phyloP scores from a whole-genome alignment of 2,329 filamentous ascomycete species.

The Fusarium xyrophilum region DNA sequence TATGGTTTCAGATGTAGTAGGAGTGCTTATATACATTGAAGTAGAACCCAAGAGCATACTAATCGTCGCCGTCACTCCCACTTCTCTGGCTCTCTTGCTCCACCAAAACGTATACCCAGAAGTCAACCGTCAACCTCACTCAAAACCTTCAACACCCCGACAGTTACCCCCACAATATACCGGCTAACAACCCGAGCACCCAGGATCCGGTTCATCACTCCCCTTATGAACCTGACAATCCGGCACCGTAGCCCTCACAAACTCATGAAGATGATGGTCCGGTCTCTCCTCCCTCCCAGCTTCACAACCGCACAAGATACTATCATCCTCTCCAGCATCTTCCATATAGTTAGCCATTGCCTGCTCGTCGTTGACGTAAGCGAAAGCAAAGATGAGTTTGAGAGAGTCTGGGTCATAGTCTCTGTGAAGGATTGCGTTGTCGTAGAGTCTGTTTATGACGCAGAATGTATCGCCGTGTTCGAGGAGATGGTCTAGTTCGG shows the following conservation, averaged over 20 bases:
- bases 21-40: too few species aligned
- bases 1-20: too few species aligned
- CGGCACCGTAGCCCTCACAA: background rate
- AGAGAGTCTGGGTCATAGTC: background rate
- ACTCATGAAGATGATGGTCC: background rate
- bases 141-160: background rate
- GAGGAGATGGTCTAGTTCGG: background rate
- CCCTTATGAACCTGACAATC: background rate
- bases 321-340: rapidly evolving
- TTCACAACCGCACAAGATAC: background rate
- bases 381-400: background rate
- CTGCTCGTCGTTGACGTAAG: background rate
- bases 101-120: too few species aligned
- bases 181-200: background rate
- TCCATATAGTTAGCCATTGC: background rate
- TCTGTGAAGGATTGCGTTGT: background rate
- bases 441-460: background rate
- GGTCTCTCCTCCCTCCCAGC: rapidly evolving
- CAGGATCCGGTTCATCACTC: background rate
- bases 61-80: too few species aligned
- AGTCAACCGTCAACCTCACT: too few species aligned
- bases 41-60: too few species aligned
- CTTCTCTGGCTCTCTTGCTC: too few species aligned
- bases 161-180: background rate
- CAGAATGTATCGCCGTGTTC: background rate